Conservation (phyloP, 768 basidiomycete species). For the Galerina marginata region DNA sequence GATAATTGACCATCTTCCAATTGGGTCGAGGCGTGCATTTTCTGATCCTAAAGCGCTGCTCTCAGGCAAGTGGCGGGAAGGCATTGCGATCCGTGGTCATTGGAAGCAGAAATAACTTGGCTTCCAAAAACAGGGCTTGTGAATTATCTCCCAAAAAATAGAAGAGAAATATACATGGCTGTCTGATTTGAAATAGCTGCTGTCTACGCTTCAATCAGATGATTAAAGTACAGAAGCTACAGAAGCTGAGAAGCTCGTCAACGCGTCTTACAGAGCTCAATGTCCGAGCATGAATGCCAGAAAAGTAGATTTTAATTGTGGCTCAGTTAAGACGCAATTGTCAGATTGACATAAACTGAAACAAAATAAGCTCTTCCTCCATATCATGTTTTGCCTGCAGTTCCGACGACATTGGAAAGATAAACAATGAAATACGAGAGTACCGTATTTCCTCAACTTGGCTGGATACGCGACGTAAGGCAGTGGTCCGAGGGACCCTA, state of each 20-base stretch:
- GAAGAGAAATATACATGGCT: conserved; percentile 2
- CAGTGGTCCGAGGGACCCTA: neutral
- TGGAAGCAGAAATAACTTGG: conserved; percentile 6
- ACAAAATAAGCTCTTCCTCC: neutral
- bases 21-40: neutral
- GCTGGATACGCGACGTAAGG: neutral
- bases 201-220: conserved; percentile 6
- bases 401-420: neutral
- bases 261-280: neutral
- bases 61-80: neutral
- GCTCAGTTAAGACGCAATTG: too few relatives aligned
- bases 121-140: neutral
- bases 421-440: neutral
- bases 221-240: conserved; percentile 3
- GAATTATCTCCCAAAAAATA: neutral
- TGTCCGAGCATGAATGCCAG: neutral
- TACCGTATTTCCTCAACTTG: neutral
- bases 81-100: conserved; percentile 8
- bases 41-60: neutral
- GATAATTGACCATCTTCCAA: neutral
- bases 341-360: neutral
- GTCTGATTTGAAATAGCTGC: conserved; percentile 1
- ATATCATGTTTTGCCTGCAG: neutral
- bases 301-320: neutral
- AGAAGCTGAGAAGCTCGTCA: neutral